phyloP scores from a whole-genome alignment of 306 rosid genomes.

The Rubus parviflorus region DNA sequence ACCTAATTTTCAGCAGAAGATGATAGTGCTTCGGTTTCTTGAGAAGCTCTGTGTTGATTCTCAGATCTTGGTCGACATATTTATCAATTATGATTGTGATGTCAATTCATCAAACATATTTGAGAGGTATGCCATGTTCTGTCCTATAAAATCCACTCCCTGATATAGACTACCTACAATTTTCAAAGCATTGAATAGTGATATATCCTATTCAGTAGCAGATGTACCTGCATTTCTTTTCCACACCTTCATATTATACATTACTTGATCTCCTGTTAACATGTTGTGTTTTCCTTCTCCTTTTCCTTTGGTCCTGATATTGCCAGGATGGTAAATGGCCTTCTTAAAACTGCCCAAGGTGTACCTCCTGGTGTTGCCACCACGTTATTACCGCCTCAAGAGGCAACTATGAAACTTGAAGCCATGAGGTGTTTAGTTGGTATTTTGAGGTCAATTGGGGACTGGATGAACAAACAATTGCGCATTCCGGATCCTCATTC shows the following conservation, averaged over 20 bases:
- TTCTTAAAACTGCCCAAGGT: conserved; percentile 99
- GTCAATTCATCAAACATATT: conserved; percentile 99
- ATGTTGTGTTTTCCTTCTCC: conserved; percentile 11
- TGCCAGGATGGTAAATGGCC: conserved; percentile 98
- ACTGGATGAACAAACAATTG: conserved; percentile 93
- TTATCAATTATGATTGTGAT: conserved; percentile 95
- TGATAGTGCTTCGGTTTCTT: conserved; percentile 95
- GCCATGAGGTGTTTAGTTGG: conserved; percentile 93
- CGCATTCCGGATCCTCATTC: conserved; percentile 84
- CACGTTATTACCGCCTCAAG: conserved; percentile 92
- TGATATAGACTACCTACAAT: conserved; percentile 9
- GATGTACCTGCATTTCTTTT: conserved; percentile 8
- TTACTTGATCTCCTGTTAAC: conserved; percentile 27
- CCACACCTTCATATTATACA: conserved; percentile 7
- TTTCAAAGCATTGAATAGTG: conserved; percentile 11
- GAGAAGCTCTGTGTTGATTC: conserved; percentile 91
- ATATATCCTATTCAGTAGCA: conserved; percentile 28
- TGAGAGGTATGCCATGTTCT: conserved; percentile 72
- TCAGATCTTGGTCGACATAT: conserved; percentile 95
- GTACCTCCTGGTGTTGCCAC: conserved; percentile 91
- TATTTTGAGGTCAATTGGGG: conserved; percentile 82
- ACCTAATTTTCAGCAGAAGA: conserved; percentile 99
- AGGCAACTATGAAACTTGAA: conserved; percentile 82
- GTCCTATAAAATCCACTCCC: conserved; percentile 18
- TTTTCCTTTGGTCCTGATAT: conserved; percentile 21